A percentile compares a stretch with the other conserved stretches of the same genome.
Evolutionary conservation across 108 stramenopile genomes (phyloP).

Genomic region (Chaetoceros tenuissimus): DNA sequence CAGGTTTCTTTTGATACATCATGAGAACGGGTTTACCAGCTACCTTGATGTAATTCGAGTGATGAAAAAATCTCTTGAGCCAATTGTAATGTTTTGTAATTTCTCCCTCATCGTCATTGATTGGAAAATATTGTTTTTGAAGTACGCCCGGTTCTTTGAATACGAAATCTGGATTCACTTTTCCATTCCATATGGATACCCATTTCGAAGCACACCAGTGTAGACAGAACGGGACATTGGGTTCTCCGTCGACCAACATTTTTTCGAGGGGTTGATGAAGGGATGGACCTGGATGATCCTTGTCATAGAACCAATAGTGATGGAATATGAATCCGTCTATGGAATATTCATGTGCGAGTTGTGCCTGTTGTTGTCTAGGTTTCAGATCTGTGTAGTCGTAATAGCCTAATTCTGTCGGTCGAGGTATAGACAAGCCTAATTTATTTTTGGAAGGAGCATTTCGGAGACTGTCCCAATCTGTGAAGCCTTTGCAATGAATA

Average conservation of each 20-base stretch:
- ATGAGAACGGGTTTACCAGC: conserved; percentile 38
- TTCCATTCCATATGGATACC: conserved; percentile 46
- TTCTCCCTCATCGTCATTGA: conserved; percentile 12
- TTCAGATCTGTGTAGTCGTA: conserved; percentile 34
- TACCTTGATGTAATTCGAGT: conserved; percentile 46
- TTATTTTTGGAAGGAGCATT: conserved; percentile 30
- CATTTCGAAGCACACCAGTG: conserved; percentile 49
- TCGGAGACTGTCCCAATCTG: conserved; percentile 50
- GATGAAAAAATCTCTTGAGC: conserved; percentile 51
- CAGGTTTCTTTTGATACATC: conserved; percentile 26
- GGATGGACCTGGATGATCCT: conserved; percentile 29
- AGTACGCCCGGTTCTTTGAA: conserved; percentile 5
- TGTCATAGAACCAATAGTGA: conserved; percentile 68
- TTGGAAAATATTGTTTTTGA: conserved; percentile 40
- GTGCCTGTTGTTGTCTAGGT: conserved; percentile 30
- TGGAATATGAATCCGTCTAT: conserved; percentile 63
- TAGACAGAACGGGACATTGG: conserved; percentile 43
- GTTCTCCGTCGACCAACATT: conserved; percentile 55
- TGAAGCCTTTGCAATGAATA: no score
- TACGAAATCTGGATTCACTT: conserved; percentile 1
- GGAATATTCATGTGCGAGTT: conserved; percentile 38
- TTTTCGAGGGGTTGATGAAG: conserved; percentile 34
- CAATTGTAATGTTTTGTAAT: conserved; percentile 47
- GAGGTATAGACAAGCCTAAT: conserved; percentile 28
- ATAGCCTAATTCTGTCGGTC: conserved; percentile 40